Conservation (phyloP, 306 rosid species). For the Parietaria judaica region DNA sequence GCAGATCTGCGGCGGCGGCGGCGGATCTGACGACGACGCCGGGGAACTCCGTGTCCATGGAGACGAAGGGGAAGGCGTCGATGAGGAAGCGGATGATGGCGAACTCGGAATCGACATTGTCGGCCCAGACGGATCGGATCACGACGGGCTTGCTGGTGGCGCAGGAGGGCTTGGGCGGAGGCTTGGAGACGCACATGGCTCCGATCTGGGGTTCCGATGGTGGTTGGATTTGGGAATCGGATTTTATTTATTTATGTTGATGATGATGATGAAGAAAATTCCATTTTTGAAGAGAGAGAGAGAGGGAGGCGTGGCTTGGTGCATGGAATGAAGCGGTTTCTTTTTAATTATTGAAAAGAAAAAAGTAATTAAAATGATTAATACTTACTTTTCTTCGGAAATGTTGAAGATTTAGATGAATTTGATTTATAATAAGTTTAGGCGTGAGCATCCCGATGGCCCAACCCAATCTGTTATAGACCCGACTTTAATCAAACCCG, state of each 20-base stretch:
- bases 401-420: too few species aligned
- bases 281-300: neutral
- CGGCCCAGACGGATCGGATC: slow-evolving; percentile 56
- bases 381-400: too few species aligned
- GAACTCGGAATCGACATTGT: slow-evolving; percentile 43
- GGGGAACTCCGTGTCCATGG: slow-evolving; percentile 87
- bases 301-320: neutral
- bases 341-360: neutral
- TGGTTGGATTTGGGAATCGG: neutral
- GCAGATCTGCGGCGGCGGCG: slow-evolving; percentile 9
- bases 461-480: too few species aligned
- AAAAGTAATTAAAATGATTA: too few species aligned
- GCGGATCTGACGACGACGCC: slow-evolving; percentile 49
- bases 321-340: slow-evolving; percentile 6
- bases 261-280: neutral
- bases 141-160: slow-evolving; percentile 4
- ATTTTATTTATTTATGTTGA: neutral
- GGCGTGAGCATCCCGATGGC: too few species aligned
- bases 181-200: slow-evolving; percentile 16
- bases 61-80: slow-evolving; percentile 29
- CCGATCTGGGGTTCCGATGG: slow-evolving; percentile 7
- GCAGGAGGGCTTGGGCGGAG: slow-evolving; percentile 4
- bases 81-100: slow-evolving; percentile 32
- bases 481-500: too few species aligned
- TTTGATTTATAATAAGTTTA: too few species aligned